A percentile compares a stretch with the other conserved stretches of the same genome.
Conservation (phyloP, 768 basidiomycete species). For the Podaxis mareebaensis region DNA sequence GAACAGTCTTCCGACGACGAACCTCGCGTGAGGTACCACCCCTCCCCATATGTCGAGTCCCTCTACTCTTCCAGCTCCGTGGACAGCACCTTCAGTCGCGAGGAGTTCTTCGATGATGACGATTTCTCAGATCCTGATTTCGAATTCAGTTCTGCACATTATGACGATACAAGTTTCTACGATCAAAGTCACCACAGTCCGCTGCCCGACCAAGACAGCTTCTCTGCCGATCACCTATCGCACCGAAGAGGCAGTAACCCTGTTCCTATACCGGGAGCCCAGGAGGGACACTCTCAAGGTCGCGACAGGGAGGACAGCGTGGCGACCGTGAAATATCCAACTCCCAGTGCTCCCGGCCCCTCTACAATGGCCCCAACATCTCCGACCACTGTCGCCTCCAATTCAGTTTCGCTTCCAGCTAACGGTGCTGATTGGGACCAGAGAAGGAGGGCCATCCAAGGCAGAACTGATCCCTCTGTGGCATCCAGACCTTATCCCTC, state of each 20-base stretch:
- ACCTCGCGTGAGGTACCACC: slow-evolving; percentile 31
- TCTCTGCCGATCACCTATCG: slow-evolving; percentile 11
- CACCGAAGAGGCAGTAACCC: slow-evolving; percentile 58
- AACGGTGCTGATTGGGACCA: slow-evolving; percentile 60
- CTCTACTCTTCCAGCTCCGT: slow-evolving; percentile 27
- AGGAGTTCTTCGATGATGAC: slow-evolving; percentile 41
- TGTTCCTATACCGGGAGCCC: slow-evolving; percentile 54
- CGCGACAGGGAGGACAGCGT: slow-evolving; percentile 60
- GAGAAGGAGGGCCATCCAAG: slow-evolving; percentile 39
- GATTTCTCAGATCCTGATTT: slow-evolving; percentile 38
- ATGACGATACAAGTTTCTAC: slow-evolving; percentile 32
- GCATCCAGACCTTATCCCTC: slow-evolving; percentile 11
- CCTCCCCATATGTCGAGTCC: slow-evolving; percentile 23
- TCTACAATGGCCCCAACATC: slow-evolving; percentile 22
- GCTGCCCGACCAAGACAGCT: slow-evolving; percentile 22
- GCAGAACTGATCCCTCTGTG: slow-evolving; percentile 21
- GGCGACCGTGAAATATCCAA: slow-evolving; percentile 34
- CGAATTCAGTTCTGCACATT: slow-evolving; percentile 40
- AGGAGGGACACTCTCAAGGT: slow-evolving; percentile 23
- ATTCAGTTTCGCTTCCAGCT: slow-evolving; percentile 46
- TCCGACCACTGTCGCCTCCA: slow-evolving; percentile 11
- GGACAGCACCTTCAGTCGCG: slow-evolving; percentile 23
- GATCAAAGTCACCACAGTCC: slow-evolving; percentile 16
- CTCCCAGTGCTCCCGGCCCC: slow-evolving; percentile 6
- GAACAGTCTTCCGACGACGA: slow-evolving; percentile 16